A percentile compares a stretch with the other conserved stretches of the same genome.
phyloP scores from a whole-genome alignment of 768 basidiomycete genomes.

The Russula foetens region DNA sequence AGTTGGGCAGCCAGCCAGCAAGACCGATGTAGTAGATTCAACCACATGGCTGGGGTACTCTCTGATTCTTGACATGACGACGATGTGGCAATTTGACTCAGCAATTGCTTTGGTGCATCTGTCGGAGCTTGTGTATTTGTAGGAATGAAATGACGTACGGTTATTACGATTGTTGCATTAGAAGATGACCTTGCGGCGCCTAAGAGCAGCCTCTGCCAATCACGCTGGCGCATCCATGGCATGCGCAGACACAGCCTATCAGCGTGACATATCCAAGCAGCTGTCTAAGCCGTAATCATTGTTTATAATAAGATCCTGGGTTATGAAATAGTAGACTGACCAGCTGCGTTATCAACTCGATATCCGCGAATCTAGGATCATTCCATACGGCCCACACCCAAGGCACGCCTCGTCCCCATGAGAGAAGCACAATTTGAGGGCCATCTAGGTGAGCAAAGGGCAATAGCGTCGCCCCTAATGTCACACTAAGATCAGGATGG shows the following conservation, averaged over 20 bases:
- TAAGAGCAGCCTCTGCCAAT: conserved; percentile 18
- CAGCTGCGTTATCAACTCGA: conserved; percentile 41
- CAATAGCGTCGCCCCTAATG: neutral
- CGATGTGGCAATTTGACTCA: neutral
- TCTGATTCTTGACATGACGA: neutral
- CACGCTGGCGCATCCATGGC: neutral
- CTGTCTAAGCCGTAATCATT: conserved; percentile 32
- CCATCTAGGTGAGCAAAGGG: conserved; percentile 28
- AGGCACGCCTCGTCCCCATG: conserved; percentile 46
- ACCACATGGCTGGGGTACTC: neutral
- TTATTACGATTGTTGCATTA: conserved; percentile 12
- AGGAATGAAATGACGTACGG: conserved; percentile 6
- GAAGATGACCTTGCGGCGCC: conserved; percentile 3
- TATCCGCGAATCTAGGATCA: conserved; percentile 41
- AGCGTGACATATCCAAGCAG: conserved; percentile 44
- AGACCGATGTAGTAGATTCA: conserved; percentile 4
- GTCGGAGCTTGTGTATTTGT: neutral
- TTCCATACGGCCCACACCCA: conserved; percentile 64
- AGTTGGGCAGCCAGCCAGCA: conserved; percentile 17
- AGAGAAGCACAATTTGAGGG: conserved; percentile 44
- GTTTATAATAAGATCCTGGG: neutral
- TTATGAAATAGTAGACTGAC: conserved; percentile 32
- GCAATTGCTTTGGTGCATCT: neutral
- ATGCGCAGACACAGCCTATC: conserved; percentile 15
- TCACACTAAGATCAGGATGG: conserved; percentile 16